Evolutionary conservation across 768 basidiomycete species (phyloP).

Genomic region (Auricularia auricula-judae): DNA sequence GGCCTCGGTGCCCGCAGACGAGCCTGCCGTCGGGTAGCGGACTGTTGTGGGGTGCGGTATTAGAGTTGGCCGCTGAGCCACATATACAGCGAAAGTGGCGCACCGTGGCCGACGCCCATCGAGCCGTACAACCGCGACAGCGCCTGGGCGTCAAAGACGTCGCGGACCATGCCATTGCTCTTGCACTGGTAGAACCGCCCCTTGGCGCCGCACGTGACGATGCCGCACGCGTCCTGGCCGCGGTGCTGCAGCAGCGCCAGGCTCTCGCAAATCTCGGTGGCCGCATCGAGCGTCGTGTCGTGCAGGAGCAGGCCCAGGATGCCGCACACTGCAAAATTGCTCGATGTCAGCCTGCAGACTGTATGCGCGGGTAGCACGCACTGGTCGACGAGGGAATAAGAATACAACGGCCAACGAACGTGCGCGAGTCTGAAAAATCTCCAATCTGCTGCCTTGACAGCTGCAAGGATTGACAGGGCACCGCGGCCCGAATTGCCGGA

Average conservation of each 20-base stretch:
- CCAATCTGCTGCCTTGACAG: too few relatives aligned
- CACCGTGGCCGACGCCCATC: slow-evolving; percentile 98
- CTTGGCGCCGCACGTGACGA: slow-evolving; percentile 90
- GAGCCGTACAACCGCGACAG: slow-evolving; percentile 73
- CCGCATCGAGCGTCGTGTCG: slow-evolving; percentile 63
- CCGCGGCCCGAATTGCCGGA: too few relatives aligned
- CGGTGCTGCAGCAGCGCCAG: slow-evolving; percentile 93
- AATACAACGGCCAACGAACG: too few relatives aligned
- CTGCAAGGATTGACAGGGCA: too few relatives aligned
- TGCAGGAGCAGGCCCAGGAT: slow-evolving; percentile 82
- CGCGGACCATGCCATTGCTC: slow-evolving; percentile 98
- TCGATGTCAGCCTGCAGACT: too few relatives aligned
- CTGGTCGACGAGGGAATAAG: too few relatives aligned
- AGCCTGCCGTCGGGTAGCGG: slow-evolving; percentile 95
- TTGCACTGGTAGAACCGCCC: slow-evolving; percentile 98
- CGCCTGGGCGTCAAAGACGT: slow-evolving; percentile 79
- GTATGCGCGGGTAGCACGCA: too few relatives aligned
- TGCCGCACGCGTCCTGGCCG: slow-evolving; percentile 96
- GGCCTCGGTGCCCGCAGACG: slow-evolving; percentile 92
- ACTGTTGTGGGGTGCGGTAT: slow-evolving; percentile 36
- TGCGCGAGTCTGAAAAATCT: too few relatives aligned
- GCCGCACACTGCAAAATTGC: slow-evolving; percentile 60
- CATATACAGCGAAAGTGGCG: background rate
- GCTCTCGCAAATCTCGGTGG: slow-evolving; percentile 86
- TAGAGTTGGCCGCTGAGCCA: background rate